Conservation (phyloP, 495 filamentous ascomycete genomes). For the Xylaria flabelliformis region DNA sequence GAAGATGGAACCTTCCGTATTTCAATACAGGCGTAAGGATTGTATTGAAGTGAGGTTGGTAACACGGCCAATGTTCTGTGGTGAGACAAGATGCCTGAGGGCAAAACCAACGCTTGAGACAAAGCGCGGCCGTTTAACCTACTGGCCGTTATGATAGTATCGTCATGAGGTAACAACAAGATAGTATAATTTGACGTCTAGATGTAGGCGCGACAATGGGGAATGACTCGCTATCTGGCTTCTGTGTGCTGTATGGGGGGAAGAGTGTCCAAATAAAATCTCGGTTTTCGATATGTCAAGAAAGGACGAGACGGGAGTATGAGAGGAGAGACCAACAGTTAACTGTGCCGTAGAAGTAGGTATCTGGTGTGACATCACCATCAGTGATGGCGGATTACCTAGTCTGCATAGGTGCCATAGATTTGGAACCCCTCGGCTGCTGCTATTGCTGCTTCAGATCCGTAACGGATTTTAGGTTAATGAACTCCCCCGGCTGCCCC, state of each 20-base stretch:
- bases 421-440: neutral
- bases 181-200: neutral
- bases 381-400: neutral
- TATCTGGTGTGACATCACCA: slow-evolving; percentile 11
- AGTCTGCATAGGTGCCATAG: neutral
- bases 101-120: slow-evolving; percentile 4
- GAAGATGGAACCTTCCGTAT: neutral
- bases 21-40: slow-evolving; percentile 3
- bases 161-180: neutral
- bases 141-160: neutral
- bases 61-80: neutral
- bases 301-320: too few relatives aligned
- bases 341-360: neutral
- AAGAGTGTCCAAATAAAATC: neutral
- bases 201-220: slow-evolving; percentile 1
- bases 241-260: neutral
- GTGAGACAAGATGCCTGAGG: neutral
- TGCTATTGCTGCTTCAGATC: neutral
- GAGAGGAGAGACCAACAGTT: neutral
- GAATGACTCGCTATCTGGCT: neutral
- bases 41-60: neutral
- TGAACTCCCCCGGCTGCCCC: neutral
- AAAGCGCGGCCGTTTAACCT: slow-evolving; percentile 16
- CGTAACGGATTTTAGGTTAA: slow-evolving; percentile 1
- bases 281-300: neutral